Conservation (phyloP, 345 rosid species). For the Gossypium longicalyx region DNA sequence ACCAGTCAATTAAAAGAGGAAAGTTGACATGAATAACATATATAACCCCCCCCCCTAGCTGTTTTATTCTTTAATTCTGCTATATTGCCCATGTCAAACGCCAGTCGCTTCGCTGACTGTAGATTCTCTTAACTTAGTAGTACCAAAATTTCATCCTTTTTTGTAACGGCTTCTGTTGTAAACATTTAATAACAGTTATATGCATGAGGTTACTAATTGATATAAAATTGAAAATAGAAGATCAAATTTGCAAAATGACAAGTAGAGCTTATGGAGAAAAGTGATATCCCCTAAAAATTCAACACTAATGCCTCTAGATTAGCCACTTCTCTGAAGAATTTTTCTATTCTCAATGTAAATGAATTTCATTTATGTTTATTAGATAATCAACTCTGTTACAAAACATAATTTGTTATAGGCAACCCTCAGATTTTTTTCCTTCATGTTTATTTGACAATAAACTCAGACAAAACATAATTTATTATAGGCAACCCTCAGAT, state of each 20-base stretch:
- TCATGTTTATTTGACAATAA: not conserved
- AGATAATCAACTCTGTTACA: not conserved
- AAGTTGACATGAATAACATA: not conserved
- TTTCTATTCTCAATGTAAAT: not conserved
- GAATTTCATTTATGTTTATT: not conserved
- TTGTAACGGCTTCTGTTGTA: not conserved
- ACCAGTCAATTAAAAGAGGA: not conserved
- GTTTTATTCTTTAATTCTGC: not conserved
- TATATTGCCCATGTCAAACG: not conserved
- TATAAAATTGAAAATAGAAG: not conserved
- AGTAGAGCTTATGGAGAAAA: too few species aligned
- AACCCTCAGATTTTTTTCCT: not conserved
- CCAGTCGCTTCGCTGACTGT: not conserved
- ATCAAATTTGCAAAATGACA: not conserved
- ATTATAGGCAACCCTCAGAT: not conserved
- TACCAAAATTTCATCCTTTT: not conserved
- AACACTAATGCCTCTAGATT: not conserved
- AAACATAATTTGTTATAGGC: not conserved
- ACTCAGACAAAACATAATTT: not conserved
- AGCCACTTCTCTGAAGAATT: not conserved
- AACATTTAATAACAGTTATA: not conserved
- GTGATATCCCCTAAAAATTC: not conserved
- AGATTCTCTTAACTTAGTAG: not conserved
- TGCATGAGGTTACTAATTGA: not conserved
- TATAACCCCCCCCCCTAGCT: not conserved